Base-by-base conservation (phyloP, 2,329 filamentous ascomycete genomes). In the Pyricularia grisea region DNA sequence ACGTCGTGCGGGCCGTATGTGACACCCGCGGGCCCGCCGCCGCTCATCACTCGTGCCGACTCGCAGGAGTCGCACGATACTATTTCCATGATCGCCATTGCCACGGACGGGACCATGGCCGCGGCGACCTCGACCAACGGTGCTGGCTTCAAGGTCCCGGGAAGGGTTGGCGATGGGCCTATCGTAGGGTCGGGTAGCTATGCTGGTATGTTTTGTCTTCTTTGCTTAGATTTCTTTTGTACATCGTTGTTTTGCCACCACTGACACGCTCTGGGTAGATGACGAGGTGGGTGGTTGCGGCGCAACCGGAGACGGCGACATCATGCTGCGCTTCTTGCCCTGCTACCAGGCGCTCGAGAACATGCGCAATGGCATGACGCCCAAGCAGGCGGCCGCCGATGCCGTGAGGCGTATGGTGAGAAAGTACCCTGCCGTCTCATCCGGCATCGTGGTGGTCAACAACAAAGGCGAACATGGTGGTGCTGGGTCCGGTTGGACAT, bases 331-430 rank as follows among this genome's bases (percentile, higher is more conserved):
- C 4, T 85, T 86, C 71, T 73, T 87, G 28, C 85, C 85, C 0
- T 87, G 85, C 73, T 87, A 87, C 72, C 85, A 87, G 72, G 85
- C 84, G 1, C 81, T 87, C 0, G 85, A 87, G 76, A 85, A 78
- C 70, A 70, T 87, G 74, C 77, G 85, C 12, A 75, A 73, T 1
- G 84, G 84, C 1, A 81, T 86, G 80, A 75, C 75, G 0, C 83
- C 85, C 0, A 76, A 73, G 4, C 78, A 80, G 36, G 84, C 85
- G 0, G 85, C 85, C 0, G 79, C 83, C 65, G 83, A 87, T 69
- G 83, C 80, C 0, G 83, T 87, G 0, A 68, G 73, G 0, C 77
- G 85, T 20, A 86, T 87, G 81, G 64, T 84, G 12, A 73, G 75
- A 14, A 82, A 79, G 73, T 85, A 82, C 65, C 83, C 84, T 0